These are phyloP conservation scores for Solanum pinnatisectum DNA, from an alignment of 257 asterid species.

Conservation along the genomic window DNA sequence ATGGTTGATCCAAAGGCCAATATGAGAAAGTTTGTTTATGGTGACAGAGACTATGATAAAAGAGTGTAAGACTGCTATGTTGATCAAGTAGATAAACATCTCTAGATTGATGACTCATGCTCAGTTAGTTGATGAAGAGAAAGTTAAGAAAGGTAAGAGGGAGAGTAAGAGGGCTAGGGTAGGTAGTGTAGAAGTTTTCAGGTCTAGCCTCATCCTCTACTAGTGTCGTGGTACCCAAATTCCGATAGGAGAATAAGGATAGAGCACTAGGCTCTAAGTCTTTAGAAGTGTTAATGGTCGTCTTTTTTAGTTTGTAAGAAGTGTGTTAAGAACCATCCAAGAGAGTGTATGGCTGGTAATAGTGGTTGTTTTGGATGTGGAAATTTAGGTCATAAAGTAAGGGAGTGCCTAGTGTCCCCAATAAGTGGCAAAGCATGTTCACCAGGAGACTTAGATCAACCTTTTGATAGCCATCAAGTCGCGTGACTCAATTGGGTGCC, in stretches of 20 bases:
- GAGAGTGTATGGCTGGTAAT: not conserved
- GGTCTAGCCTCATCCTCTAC: not conserved
- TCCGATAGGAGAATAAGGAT: not conserved
- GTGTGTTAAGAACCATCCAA: not conserved
- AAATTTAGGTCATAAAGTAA: too few species aligned
- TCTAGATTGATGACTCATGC: not conserved
- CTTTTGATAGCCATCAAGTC: not conserved
- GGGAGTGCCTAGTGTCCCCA: not conserved
- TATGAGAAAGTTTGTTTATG: not conserved
- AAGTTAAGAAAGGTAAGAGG: not conserved
- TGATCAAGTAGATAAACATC: too few species aligned
- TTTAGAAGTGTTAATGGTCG: not conserved
- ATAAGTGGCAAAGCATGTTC: not conserved
- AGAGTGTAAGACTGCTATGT: not conserved
- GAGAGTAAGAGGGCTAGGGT: not conserved
- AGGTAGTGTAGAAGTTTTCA: not conserved
- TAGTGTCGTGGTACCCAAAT: not conserved
- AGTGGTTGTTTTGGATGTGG: not conserved
- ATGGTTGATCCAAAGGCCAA: not conserved
- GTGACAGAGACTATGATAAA: not conserved
- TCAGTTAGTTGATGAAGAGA: too few species aligned
- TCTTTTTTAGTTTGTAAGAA: not conserved
- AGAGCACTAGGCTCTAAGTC: not conserved
- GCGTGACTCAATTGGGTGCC: not conserved
- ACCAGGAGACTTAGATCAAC: not conserved